Evolutionary conservation across 805 yeast genomes (phyloP).

Genomic region (Metschnikowia bowlesiae): DNA sequence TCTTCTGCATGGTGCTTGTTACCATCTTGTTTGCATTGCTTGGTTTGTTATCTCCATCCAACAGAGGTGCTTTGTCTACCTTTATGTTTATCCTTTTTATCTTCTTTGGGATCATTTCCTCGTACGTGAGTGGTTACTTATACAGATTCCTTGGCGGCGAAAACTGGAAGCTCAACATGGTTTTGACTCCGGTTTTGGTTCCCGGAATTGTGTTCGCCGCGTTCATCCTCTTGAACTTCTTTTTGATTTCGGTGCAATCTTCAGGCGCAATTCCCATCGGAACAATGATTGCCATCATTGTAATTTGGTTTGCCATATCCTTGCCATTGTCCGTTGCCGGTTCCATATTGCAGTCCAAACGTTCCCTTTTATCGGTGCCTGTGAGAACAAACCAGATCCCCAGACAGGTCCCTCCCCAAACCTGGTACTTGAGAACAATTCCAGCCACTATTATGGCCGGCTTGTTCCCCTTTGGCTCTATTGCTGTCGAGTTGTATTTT

Average conservation of each 20-base stretch:
- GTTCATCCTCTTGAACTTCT: slow-evolving; percentile 72
- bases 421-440: slow-evolving; percentile 68
- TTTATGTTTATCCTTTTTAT: slow-evolving; percentile 84
- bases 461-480: slow-evolving; percentile 89
- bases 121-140: slow-evolving; percentile 78
- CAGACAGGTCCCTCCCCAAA: slow-evolving; percentile 91
- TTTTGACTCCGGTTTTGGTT: slow-evolving; percentile 75
- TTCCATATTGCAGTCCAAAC: slow-evolving; percentile 71
- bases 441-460: slow-evolving; percentile 77
- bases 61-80: slow-evolving; percentile 89
- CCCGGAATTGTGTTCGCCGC: slow-evolving; percentile 71
- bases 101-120: slow-evolving; percentile 74
- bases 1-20: slow-evolving; percentile 67
- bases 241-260: slow-evolving; percentile 69
- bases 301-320: slow-evolving; percentile 81
- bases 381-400: slow-evolving; percentile 94
- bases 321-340: slow-evolving; percentile 82
- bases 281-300: slow-evolving; percentile 74
- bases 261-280: slow-evolving; percentile 96
- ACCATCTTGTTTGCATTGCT: slow-evolving; percentile 79
- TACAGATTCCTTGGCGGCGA: slow-evolving; percentile 92
- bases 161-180: slow-evolving; percentile 81
- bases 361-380: slow-evolving; percentile 58
- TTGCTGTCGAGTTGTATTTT: slow-evolving; percentile 92
- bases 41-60: slow-evolving; percentile 89